phyloP scores from a whole-genome alignment of 2,329 filamentous ascomycete species.

The Aspergillus ochraceus region DNA sequence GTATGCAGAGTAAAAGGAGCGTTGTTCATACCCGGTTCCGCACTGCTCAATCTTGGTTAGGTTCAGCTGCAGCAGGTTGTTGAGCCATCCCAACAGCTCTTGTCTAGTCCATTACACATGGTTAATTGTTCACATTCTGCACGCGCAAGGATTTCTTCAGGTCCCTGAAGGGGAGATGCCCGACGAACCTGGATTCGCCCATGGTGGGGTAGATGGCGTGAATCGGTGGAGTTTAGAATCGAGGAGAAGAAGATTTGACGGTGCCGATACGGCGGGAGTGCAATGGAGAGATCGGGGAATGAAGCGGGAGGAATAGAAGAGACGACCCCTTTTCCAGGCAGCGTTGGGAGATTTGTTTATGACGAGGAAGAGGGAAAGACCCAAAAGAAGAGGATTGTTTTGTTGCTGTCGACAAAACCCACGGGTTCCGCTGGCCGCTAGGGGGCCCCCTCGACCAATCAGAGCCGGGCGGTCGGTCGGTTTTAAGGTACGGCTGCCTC shows the following conservation, averaged over 20 bases:
- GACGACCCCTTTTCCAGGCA: background rate
- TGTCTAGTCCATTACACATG: conserved; percentile 61
- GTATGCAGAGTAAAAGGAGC: conserved; percentile 8
- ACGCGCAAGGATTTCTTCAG: conserved; percentile 15
- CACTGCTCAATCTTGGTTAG: conserved; percentile 99
- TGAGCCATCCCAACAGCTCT: conserved; percentile 94
- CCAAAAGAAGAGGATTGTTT: conserved; percentile 18
- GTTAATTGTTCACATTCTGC: background rate
- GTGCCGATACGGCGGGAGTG: background rate
- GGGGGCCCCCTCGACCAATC: conserved; percentile 18
- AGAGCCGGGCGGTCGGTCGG: background rate
- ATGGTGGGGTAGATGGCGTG: conserved; percentile 47
- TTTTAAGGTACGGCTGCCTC: background rate
- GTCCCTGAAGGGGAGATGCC: conserved; percentile 16
- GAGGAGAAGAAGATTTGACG: background rate
- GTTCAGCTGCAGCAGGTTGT: conserved; percentile 96
- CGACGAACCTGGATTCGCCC: conserved; percentile 63
- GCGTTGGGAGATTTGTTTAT: conserved; percentile 13
- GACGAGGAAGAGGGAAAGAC: conserved; percentile 14
- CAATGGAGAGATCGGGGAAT: conserved; percentile 3
- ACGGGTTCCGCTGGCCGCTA: conserved; percentile 24
- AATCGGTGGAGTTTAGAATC: conserved; percentile 2
- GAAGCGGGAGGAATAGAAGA: conserved; percentile 3
- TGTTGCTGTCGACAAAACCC: conserved; percentile 29
- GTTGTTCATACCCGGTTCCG: conserved; percentile 77